phyloP scores from a whole-genome alignment of 176 grass and related monocot species.

The Puccinellia tenuiflora region DNA sequence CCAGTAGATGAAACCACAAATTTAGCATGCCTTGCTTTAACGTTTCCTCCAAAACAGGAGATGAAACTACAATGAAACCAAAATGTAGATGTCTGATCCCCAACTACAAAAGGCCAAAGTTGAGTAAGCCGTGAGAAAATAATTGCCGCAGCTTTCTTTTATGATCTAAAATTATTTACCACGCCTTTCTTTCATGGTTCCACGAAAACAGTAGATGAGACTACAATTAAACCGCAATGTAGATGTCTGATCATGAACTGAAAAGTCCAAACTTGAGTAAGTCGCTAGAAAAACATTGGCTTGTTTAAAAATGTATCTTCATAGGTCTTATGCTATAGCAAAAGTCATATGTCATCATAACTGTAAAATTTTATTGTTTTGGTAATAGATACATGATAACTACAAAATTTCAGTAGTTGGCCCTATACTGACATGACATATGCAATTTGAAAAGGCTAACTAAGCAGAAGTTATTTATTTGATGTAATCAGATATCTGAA shows the following conservation, averaged over 20 bases:
- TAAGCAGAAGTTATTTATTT: background rate
- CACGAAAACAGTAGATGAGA: no score
- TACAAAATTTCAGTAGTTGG: background rate
- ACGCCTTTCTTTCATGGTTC: no score
- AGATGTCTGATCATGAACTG: no score
- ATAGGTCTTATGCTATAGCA: background rate
- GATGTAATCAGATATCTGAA: background rate
- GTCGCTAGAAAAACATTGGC: background rate
- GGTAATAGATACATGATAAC: background rate
- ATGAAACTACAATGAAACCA: background rate
- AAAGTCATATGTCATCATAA: background rate
- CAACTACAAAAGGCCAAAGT: background rate
- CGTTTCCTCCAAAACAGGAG: background rate
- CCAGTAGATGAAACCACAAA: background rate
- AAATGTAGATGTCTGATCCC: background rate
- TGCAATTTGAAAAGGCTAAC: no score
- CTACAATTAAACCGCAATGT: no score
- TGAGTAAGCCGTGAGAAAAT: background rate
- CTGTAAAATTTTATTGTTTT: background rate
- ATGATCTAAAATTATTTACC: no score
- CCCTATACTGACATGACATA: no score
- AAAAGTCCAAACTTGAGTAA: no score
- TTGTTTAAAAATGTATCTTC: background rate
- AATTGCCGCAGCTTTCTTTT: no score
- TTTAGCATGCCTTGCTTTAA: background rate